Percentiles rank a stretch among this genome's conserved stretches.
Evolutionary conservation across 2,329 filamentous ascomycete species (phyloP).

Genomic region (Ceratocystis destructans): DNA sequence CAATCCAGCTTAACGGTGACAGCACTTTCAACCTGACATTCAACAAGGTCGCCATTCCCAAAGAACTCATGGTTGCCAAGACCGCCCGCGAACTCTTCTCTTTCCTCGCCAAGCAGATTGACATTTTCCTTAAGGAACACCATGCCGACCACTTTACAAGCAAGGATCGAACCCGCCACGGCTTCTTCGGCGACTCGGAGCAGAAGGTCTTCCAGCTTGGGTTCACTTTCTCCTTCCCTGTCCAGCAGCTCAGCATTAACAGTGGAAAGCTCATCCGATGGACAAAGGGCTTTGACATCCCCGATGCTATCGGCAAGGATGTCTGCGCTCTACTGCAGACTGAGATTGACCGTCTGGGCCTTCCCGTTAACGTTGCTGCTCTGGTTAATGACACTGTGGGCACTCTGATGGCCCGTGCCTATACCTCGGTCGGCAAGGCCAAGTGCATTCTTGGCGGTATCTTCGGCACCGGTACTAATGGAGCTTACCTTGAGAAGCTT

Average conservation of each 20-base stretch:
- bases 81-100: constrained; percentile 76
- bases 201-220: constrained; percentile 72
- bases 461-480: constrained; percentile 94
- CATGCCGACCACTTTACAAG: constrained; percentile 66
- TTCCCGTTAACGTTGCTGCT: constrained; percentile 89
- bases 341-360: constrained; percentile 72
- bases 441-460: constrained; percentile 87
- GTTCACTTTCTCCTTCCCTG: constrained; percentile 98
- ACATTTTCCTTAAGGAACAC: constrained; percentile 72
- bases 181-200: constrained; percentile 45
- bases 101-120: constrained; percentile 88
- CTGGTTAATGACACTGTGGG: constrained; percentile 96
- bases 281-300: constrained; percentile 97
- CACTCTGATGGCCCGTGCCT: constrained; percentile 93
- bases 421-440: constrained; percentile 78
- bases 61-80: constrained; percentile 77
- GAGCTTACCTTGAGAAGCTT: constrained; percentile 90
- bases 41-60: constrained; percentile 82
- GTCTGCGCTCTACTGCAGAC: constrained; percentile 79
- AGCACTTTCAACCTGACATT: constrained; percentile 88
- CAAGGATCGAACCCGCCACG: constrained; percentile 39
- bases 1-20: constrained; percentile 83
- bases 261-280: constrained; percentile 87
- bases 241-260: constrained; percentile 88
- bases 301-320: constrained; percentile 87